phyloP scores from a whole-genome alignment of 2,329 filamentous ascomycete genomes.

The Microdochium bolleyi region DNA sequence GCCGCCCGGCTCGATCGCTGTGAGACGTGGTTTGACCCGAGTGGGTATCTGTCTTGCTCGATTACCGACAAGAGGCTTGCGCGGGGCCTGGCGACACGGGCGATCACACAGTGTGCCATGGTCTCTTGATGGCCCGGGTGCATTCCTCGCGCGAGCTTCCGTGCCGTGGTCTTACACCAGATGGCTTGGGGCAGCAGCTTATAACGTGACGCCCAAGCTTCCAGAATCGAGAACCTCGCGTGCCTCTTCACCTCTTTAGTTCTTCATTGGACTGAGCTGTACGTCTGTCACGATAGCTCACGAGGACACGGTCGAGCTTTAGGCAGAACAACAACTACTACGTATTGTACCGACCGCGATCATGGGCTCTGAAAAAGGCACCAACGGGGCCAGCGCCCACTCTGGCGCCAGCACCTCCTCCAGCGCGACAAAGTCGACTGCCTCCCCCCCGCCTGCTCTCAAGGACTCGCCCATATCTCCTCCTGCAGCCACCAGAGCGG shows the following conservation, averaged over 20 bases:
- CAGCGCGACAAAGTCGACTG: conserved; percentile 5
- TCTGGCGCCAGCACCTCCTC: conserved; percentile 10
- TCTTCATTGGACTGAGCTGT: neutral
- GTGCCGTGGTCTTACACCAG: neutral
- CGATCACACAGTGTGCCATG: neutral
- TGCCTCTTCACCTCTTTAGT: neutral
- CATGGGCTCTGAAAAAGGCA: conserved; percentile 8
- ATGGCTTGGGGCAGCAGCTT: neutral
- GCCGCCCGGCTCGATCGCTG: neutral
- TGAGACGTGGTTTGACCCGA: neutral
- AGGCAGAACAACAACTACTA: too few species aligned
- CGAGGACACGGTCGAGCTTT: neutral
- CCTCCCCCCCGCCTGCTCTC: conserved; percentile 6
- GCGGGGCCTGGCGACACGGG: neutral
- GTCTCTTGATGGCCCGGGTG: neutral
- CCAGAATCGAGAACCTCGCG: neutral
- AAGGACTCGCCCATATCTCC: conserved; percentile 10
- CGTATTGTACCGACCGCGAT: neutral
- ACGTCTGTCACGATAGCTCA: neutral
- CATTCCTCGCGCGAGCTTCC: conserved; percentile 5
- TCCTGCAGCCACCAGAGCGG: conserved; percentile 20
- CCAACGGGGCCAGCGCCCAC: conserved; percentile 5
- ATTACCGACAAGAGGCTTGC: neutral
- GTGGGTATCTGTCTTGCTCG: neutral
- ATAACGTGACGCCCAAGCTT: neutral